phyloP scores from a whole-genome alignment of 805 yeast genomes.

The Metschnikowia lachancei region DNA sequence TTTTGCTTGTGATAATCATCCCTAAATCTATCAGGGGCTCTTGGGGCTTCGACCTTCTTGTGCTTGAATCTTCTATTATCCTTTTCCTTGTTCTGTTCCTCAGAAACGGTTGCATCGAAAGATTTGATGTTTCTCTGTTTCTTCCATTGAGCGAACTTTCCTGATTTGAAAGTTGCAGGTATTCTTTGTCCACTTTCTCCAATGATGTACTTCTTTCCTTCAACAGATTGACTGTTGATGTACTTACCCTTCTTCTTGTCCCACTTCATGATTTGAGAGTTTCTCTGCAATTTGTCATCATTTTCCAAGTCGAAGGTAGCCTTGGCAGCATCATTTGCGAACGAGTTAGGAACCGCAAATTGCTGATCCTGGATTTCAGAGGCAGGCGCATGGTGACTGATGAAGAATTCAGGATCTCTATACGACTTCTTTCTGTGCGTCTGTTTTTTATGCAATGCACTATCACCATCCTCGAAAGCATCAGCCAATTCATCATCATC shows the following conservation, averaged over 20 bases:
- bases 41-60: slow-evolving; percentile 74
- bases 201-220: slow-evolving; percentile 74
- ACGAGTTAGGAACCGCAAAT: slow-evolving; percentile 53
- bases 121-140: slow-evolving; percentile 59
- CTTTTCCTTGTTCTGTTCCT: slow-evolving; percentile 22
- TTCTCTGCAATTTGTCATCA: slow-evolving; percentile 69
- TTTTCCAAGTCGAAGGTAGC: slow-evolving; percentile 83
- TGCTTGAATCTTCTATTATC: slow-evolving; percentile 60
- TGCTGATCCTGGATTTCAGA: slow-evolving; percentile 80
- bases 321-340: slow-evolving; percentile 76
- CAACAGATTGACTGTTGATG: slow-evolving; percentile 74
- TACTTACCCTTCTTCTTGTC: slow-evolving; percentile 90
- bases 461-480: slow-evolving; percentile 55
- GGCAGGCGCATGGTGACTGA: slow-evolving; percentile 87
- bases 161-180: slow-evolving; percentile 89
- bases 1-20: slow-evolving; percentile 82
- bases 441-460: slow-evolving; percentile 28
- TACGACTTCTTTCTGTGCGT: slow-evolving; percentile 41
- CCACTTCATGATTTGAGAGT: slow-evolving; percentile 81
- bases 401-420: slow-evolving; percentile 75
- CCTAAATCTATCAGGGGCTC: slow-evolving; percentile 83
- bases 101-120: slow-evolving; percentile 19
- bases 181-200: slow-evolving; percentile 93
- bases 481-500: slow-evolving; percentile 48
- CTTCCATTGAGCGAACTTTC: slow-evolving; percentile 92